Evolutionary conservation across 192 early-diverging fungal species (phyloP).

Genomic region (Linnemannia schmuckeri): DNA sequence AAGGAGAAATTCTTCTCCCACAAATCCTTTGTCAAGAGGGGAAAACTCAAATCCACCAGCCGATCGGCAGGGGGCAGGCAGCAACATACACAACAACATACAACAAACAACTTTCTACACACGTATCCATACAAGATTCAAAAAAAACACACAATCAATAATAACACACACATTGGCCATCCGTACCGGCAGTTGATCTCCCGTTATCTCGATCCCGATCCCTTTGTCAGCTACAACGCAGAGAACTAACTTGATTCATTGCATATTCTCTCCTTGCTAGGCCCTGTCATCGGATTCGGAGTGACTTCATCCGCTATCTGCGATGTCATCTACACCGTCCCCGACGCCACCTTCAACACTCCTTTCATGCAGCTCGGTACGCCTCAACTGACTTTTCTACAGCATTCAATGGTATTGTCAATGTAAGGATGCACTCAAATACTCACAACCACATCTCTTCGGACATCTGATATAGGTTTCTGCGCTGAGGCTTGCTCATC

Average conservation of each 20-base stretch:
- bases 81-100: not conserved
- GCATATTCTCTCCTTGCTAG: slow-evolving; percentile 15
- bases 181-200: not conserved
- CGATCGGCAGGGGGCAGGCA: not conserved
- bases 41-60: not conserved
- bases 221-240: not conserved
- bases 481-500: slow-evolving; percentile 83
- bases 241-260: not conserved
- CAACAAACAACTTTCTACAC: not conserved
- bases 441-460: not conserved
- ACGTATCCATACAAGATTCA: not conserved
- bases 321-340: slow-evolving; percentile 76
- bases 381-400: not conserved
- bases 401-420: not conserved
- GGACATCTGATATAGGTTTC: slow-evolving; percentile 59
- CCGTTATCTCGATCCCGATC: not conserved
- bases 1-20: not conserved
- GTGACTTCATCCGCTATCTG: slow-evolving; percentile 76
- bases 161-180: not conserved
- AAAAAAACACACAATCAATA: not conserved
- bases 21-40: not conserved
- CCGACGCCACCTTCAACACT: slow-evolving; percentile 75
- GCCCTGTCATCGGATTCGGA: slow-evolving; percentile 77
- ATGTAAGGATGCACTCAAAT: not conserved
- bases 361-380: slow-evolving; percentile 81